Percentiles rank a stretch among this genome's conserved stretches.
Evolutionary conservation across 306 rosid genomes (phyloP).

Genomic region (Casuarina glauca): DNA sequence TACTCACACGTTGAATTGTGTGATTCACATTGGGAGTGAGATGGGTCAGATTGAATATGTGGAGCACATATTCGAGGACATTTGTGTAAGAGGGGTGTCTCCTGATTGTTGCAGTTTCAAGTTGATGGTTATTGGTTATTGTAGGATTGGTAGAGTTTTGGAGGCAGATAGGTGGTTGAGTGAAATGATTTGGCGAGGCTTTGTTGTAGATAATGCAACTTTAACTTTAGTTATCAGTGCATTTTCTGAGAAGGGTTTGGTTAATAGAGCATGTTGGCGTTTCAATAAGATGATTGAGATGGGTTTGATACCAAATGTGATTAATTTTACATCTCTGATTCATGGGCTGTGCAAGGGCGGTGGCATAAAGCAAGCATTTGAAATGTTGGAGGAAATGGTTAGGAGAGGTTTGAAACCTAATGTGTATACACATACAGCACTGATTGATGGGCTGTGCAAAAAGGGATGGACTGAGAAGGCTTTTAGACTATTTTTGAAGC

Average conservation of each 20-base stretch:
- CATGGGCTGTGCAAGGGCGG: constrained; percentile 88
- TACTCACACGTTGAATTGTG: constrained; percentile 56
- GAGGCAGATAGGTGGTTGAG: constrained; percentile 83
- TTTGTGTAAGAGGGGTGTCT: constrained; percentile 66
- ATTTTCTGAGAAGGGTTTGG: constrained; percentile 58
- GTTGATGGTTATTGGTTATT: constrained; percentile 66
- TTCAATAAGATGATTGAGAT: constrained; percentile 52
- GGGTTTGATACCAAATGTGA: constrained; percentile 80
- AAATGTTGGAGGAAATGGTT: constrained; percentile 97
- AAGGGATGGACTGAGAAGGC: constrained; percentile 99
- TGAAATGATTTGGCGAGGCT: constrained; percentile 64
- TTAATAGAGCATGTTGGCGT: constrained; percentile 61
- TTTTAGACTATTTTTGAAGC: constrained; percentile 85
- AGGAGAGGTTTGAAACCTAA: constrained; percentile 89
- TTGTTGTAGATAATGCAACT: constrained; percentile 68
- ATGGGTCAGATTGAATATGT: constrained; percentile 64
- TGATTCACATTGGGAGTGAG: constrained; percentile 35
- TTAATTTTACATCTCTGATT: constrained; percentile 70
- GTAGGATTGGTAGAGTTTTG: constrained; percentile 48
- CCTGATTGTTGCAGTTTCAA: constrained; percentile 66
- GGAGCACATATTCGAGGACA: constrained; percentile 74
- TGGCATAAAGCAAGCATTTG: constrained; percentile 91
- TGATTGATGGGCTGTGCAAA: constrained; percentile 87
- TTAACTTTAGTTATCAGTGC: constrained; percentile 49
- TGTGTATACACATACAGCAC: constrained; percentile 72